These are phyloP conservation scores for Solanum chiquidenum DNA, from an alignment of 257 asterid species.

Conservation along the genomic window DNA sequence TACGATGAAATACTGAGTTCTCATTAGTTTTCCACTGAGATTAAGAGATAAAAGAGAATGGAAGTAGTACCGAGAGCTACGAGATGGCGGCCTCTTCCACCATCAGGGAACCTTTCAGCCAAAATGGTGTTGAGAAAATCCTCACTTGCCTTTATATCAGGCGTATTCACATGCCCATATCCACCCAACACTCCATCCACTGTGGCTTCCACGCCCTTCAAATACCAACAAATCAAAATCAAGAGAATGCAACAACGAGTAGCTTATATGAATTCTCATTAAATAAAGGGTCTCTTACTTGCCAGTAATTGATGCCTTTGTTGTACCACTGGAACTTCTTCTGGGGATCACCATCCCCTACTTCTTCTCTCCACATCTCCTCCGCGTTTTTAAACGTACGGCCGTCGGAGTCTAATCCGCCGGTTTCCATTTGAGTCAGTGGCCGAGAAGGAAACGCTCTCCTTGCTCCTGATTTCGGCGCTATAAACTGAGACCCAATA, in stretches of 20 bases:
- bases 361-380: slow-evolving; percentile 92
- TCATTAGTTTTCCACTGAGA: not conserved
- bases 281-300: slow-evolving; percentile 22
- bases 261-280: not conserved
- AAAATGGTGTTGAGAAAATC: slow-evolving; percentile 57
- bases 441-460: not conserved
- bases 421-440: slow-evolving; percentile 34
- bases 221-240: slow-evolving; percentile 10
- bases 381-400: slow-evolving; percentile 58
- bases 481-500: not conserved
- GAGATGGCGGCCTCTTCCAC: slow-evolving; percentile 46
- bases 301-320: slow-evolving; percentile 79
- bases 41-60: not conserved
- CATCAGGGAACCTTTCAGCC: slow-evolving; percentile 54
- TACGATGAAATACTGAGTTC: not conserved
- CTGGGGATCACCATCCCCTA: slow-evolving; percentile 42
- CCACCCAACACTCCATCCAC: slow-evolving; percentile 95
- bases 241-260: not conserved
- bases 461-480: not conserved
- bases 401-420: slow-evolving; percentile 67
- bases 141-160: slow-evolving; percentile 72
- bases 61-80: slow-evolving; percentile 67
- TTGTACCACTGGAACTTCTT: slow-evolving; percentile 76
- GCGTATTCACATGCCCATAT: slow-evolving; percentile 62
- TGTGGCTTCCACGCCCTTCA: slow-evolving; percentile 92